These are phyloP conservation scores for Didymella segeticola DNA, from an alignment of 2,329 filamentous ascomycete species.

Conservation along the genomic window DNA sequence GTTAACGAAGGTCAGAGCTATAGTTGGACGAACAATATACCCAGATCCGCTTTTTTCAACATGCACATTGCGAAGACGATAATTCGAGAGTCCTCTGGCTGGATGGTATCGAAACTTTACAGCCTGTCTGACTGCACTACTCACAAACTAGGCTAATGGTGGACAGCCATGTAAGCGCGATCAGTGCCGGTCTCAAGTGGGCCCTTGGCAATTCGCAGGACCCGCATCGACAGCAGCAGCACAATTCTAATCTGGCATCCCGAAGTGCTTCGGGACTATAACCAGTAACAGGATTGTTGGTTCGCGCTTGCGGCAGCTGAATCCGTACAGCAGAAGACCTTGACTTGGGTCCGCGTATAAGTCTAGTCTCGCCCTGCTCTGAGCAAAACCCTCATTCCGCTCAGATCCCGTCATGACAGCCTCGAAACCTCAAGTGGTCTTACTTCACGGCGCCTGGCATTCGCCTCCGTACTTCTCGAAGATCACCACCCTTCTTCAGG, in stretches of 20 bases:
- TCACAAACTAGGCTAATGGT: not conserved
- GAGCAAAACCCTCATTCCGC: too few relatives aligned
- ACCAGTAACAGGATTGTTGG: too few relatives aligned
- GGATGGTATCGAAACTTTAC: not conserved
- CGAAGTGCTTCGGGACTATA: too few relatives aligned
- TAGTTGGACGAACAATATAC: slow-evolving; percentile 20
- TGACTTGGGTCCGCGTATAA: not conserved
- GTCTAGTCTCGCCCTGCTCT: not conserved
- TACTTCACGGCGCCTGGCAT: slow-evolving; percentile 50
- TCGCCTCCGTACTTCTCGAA: slow-evolving; percentile 34
- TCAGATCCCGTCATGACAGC: slow-evolving; percentile 16
- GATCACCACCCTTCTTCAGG: slow-evolving; percentile 38
- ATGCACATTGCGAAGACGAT: not conserved
- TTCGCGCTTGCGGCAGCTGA: too few relatives aligned
- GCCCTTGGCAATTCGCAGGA: not conserved
- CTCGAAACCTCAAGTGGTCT: slow-evolving; percentile 44
- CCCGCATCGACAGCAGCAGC: not conserved
- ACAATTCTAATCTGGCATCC: not conserved
- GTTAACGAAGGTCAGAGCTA: not conserved
- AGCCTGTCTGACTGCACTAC: not conserved
- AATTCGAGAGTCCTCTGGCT: not conserved
- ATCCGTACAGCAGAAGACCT: too few relatives aligned
- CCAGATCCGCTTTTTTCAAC: slow-evolving; percentile 10
- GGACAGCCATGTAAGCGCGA: not conserved
- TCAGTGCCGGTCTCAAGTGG: not conserved